These are phyloP conservation scores for Neurospora sp. DNA, from an alignment of 495 filamentous ascomycete genomes.

Conservation along the genomic window DNA sequence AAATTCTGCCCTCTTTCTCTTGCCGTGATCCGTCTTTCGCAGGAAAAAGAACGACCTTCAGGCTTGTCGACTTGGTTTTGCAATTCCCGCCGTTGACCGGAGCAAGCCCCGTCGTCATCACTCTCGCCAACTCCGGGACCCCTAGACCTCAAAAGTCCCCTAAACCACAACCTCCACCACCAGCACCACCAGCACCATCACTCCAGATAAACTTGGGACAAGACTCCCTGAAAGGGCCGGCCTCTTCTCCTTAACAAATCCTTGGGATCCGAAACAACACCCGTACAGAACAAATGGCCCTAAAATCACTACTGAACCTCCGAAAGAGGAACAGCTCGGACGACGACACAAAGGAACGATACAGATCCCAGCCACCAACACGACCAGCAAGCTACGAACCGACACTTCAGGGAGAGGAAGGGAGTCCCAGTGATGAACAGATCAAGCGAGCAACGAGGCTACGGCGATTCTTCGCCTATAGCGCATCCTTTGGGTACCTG, in stretches of 20 bases:
- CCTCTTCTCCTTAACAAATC: background rate
- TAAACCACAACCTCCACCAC: background rate
- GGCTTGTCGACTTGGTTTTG: background rate
- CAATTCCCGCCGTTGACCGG: background rate
- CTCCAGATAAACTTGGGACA: background rate
- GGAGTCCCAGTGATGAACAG: conserved; percentile 5
- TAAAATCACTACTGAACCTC: background rate
- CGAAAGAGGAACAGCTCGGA: background rate
- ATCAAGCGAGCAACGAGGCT: conserved; percentile 47
- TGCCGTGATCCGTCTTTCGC: background rate
- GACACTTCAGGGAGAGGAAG: background rate
- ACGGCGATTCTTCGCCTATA: conserved; percentile 41
- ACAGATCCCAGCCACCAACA: background rate
- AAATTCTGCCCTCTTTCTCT: background rate
- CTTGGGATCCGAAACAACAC: background rate
- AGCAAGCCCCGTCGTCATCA: background rate
- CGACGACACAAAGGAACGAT: background rate
- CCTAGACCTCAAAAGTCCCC: too few relatives aligned
- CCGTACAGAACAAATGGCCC: background rate
- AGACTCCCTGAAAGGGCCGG: background rate
- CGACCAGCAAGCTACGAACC: background rate
- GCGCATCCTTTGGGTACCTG: conserved; percentile 62
- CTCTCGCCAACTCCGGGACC: too few relatives aligned
- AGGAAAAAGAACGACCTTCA: background rate
- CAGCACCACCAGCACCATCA: background rate